phyloP scores from a whole-genome alignment of 306 rosid species.

The Begonia loranthoides region DNA sequence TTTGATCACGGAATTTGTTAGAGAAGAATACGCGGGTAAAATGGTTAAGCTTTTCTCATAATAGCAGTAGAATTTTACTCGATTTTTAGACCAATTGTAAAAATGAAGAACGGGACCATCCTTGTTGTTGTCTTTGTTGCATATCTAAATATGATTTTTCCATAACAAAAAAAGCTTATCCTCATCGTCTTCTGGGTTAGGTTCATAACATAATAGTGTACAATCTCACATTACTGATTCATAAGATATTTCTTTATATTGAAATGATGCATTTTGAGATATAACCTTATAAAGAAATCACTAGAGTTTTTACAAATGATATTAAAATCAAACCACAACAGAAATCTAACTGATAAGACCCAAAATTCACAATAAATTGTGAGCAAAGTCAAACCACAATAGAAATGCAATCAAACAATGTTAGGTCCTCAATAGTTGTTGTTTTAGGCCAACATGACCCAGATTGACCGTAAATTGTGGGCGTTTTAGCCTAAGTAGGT shows the following conservation, averaged over 20 bases:
- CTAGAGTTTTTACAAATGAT: no score
- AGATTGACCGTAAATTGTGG: no score
- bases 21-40: conserved; percentile 18
- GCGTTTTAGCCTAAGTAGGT: no score
- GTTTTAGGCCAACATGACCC: no score
- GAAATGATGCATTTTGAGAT: no score
- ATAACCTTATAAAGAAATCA: no score
- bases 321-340: no score
- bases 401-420: no score
- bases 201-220: background rate
- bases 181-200: background rate
- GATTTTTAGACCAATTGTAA: background rate
- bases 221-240: conserved; percentile 33
- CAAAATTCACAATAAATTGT: no score
- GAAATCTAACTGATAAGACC: no score
- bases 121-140: background rate
- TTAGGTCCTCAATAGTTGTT: no score
- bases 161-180: background rate
- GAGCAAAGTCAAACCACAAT: no score
- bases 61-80: conserved; percentile 13
- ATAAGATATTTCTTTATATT: conserved; percentile 26
- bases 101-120: background rate
- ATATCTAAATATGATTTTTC: background rate
- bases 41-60: conserved; percentile 17
- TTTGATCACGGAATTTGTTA: conserved; percentile 50